A percentile compares a stretch with the other conserved stretches of the same genome.
Evolutionary conservation across 2,329 filamentous ascomycete species (phyloP).

Genomic region (Mycosphaerella sp.): DNA sequence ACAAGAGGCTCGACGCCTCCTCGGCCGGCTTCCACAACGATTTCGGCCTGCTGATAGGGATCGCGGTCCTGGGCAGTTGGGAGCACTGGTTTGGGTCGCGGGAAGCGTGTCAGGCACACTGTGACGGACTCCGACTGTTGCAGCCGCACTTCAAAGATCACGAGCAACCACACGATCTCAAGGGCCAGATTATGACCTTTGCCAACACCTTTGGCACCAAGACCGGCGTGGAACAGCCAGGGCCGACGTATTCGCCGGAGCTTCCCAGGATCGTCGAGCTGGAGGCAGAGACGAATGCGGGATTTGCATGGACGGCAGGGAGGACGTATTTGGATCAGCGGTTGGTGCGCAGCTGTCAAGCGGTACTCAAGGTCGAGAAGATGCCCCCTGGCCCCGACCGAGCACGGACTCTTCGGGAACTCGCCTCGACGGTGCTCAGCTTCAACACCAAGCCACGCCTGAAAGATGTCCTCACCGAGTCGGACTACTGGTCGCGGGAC

Average conservation of each 20-base stretch:
- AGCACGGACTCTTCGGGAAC: slow-evolving; percentile 1
- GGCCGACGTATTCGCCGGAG: slow-evolving; percentile 2
- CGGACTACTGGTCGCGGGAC: slow-evolving; percentile 4
- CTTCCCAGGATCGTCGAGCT: slow-evolving; percentile 9
- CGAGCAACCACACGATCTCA: slow-evolving; percentile 11
- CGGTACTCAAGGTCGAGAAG: slow-evolving; percentile 5
- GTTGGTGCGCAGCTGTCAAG: slow-evolving; percentile 9
- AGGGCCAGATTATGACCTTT: slow-evolving; percentile 12
- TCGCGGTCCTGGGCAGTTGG: slow-evolving; percentile 16
- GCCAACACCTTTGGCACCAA: slow-evolving; percentile 12
- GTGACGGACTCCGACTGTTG: slow-evolving; percentile 12
- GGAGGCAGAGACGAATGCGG: slow-evolving; percentile 1
- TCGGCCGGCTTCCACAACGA: slow-evolving; percentile 9
- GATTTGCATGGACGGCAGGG: slow-evolving; percentile 9
- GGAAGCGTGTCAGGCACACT: slow-evolving; percentile 15
- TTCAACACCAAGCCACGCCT: slow-evolving; percentile 10
- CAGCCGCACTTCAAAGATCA: slow-evolving; percentile 6
- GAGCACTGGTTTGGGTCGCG: slow-evolving; percentile 14
- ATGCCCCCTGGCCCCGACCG: background rate
- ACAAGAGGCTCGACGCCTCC: slow-evolving; percentile 9
- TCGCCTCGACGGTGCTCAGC: slow-evolving; percentile 5
- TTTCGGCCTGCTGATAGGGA: slow-evolving; percentile 14
- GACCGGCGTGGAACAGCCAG: background rate
- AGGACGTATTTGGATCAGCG: slow-evolving; percentile 9
- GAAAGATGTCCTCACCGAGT: background rate